Base-by-base conservation (phyloP, 139 green algal genomes). In the Chlamydomonas incerta region DNA sequence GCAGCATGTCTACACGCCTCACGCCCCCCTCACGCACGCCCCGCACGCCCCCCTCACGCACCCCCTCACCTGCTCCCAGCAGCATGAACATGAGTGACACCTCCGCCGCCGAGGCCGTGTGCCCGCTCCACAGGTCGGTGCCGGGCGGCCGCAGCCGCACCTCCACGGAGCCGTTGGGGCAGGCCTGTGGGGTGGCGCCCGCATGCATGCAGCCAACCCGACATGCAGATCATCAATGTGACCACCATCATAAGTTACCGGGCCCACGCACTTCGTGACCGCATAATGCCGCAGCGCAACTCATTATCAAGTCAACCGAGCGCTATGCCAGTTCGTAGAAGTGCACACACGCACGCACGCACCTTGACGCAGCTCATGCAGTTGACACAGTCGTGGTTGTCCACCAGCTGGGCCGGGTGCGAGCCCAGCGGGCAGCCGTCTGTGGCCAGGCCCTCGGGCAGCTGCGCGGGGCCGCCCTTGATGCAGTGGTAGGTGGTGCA, bases 361-460 rank as follows among this genome's bases (percentile, higher is more conserved):
- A 85, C 60, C 68, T 50, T 77, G 31, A 86, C 80, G 74, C 94
- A 97, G 17, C 90, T 88, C 90, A 95, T 96, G 90, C 95, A 97
- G 33, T 94, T 88, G 26, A 94, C 91, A 80, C 95, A 97, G 83
- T 97, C 91, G 29, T 87, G 77, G 90, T 97, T 97, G 90, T 97
- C 94, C 33, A 81, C 74, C 0, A 96, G 90, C 86, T 95, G 90
- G 1, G 92, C 95, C 0, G 95, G 95, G 92, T 98, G 95, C 29
- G 85, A 91, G 83, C 94, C 92, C 3, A 98, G 65, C 0, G 95
- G 95, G 88, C 95, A 98, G 72, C 95, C 95, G 11, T 55, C 3
- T 24, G 60, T 89, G 26, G 83, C 87, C 52, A 88, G 84, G 14
- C 90, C 90, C 41, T 89, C 41, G 28, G 83, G 86, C 3, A 86